Evolutionary conservation across 148 eudicot species (phyloP).

Genomic region (Rhododendron ferrugineum): DNA sequence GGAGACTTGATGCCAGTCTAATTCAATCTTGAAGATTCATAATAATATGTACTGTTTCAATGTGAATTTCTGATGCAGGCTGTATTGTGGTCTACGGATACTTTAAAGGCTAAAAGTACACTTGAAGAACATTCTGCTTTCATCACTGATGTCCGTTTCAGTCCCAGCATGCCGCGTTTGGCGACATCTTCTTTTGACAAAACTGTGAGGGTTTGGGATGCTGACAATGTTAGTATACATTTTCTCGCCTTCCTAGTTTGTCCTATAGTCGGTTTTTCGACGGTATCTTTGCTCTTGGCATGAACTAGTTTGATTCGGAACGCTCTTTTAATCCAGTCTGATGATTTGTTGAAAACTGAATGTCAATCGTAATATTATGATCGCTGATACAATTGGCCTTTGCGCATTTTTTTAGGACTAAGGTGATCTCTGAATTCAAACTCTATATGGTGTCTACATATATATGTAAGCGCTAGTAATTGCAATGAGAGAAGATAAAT

Average conservation of each 20-base stretch:
- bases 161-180: conserved; percentile 78
- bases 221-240: conserved; percentile 60
- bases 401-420: not conserved
- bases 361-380: not conserved
- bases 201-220: conserved; percentile 91
- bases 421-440: not conserved
- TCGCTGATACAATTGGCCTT: not conserved
- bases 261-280: not conserved
- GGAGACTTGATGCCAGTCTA: not conserved
- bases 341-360: not conserved
- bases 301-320: not conserved
- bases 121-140: conserved; percentile 76
- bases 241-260: not conserved
- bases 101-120: conserved; percentile 65
- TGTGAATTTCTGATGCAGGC: conserved; percentile 44
- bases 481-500: not conserved
- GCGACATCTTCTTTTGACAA: conserved; percentile 94
- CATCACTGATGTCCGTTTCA: conserved; percentile 91
- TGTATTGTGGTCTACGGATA: conserved; percentile 71
- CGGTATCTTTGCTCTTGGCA: not conserved
- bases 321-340: not conserved
- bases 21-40: not conserved
- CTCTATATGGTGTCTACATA: not conserved
- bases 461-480: not conserved
- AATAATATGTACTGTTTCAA: not conserved